Percentiles rank a stretch among this genome's conserved stretches.
These are phyloP conservation scores for Poteriospumella lacustris DNA, from an alignment of 108 stramenopile species.

Conservation along the genomic window DNA sequence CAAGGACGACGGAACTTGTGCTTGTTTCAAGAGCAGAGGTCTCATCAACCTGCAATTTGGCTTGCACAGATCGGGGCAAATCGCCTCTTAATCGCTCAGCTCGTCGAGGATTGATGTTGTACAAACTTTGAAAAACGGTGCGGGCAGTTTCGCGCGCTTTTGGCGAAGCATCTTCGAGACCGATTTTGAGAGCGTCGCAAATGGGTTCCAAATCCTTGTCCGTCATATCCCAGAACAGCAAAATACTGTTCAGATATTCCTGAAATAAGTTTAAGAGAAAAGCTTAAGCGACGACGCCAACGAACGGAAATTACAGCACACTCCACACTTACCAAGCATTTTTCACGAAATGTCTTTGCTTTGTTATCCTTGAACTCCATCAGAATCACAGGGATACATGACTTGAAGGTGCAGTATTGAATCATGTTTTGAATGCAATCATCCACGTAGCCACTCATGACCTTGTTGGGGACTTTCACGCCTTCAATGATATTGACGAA, in stretches of 20 bases:
- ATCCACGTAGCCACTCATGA: constrained; percentile 28
- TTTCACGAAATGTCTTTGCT: constrained; percentile 9
- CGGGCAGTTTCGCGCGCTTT: constrained; percentile 3
- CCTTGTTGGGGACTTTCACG: constrained; percentile 21
- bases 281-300: neutral
- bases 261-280: neutral
- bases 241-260: constrained; percentile 11
- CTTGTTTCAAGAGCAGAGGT: too few species aligned
- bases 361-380: neutral
- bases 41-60: neutral
- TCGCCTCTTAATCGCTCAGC: constrained; percentile 4
- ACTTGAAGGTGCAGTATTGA: neutral
- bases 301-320: neutral
- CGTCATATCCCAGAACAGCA: constrained; percentile 1
- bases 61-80: neutral
- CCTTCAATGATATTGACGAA: neutral
- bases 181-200: neutral
- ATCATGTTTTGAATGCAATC: constrained; percentile 12
- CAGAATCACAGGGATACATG: neutral
- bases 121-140: neutral
- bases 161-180: constrained; percentile 16
- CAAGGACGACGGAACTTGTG: too few species aligned
- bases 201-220: constrained; percentile 20
- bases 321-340: constrained; percentile 1
- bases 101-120: neutral